Conservation (phyloP, 2,329 filamentous ascomycete genomes). For the Diaporthe sp. region DNA sequence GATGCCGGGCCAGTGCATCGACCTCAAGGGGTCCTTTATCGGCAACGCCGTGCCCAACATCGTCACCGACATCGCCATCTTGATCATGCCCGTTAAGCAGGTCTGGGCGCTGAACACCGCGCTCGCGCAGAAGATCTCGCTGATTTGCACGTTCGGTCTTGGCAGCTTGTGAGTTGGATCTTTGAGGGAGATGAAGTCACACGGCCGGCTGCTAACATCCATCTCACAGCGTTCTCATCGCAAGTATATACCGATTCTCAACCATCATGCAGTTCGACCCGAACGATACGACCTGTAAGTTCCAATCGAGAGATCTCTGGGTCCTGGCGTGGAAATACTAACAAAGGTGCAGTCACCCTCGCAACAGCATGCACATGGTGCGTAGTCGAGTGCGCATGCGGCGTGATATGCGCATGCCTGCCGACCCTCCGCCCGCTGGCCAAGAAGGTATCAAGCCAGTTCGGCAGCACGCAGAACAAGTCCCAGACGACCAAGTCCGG, state of each 20-base stretch:
- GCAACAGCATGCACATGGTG: slow-evolving; percentile 46
- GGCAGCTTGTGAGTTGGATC: slow-evolving; percentile 47
- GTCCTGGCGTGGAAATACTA: background rate
- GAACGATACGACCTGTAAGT: slow-evolving; percentile 39
- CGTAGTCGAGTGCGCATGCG: slow-evolving; percentile 46
- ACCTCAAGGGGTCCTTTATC: slow-evolving; percentile 51
- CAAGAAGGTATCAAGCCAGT: slow-evolving; percentile 31
- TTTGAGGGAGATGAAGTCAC: background rate
- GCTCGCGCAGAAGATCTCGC: slow-evolving; percentile 27
- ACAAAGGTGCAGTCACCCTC: slow-evolving; percentile 39
- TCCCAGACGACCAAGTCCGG: background rate
- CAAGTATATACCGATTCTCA: slow-evolving; percentile 42
- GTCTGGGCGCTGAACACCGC: slow-evolving; percentile 36
- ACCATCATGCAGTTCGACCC: slow-evolving; percentile 44
- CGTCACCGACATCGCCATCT: slow-evolving; percentile 49
- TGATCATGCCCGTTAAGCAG: slow-evolving; percentile 39
- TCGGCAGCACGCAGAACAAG: slow-evolving; percentile 31
- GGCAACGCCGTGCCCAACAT: slow-evolving; percentile 56
- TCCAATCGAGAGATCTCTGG: background rate
- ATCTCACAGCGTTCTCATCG: slow-evolving; percentile 42
- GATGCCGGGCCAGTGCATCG: slow-evolving; percentile 50
- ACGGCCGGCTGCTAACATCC: background rate
- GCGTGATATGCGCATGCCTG: slow-evolving; percentile 54
- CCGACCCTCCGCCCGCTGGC: slow-evolving; percentile 52
- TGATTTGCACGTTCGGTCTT: slow-evolving; percentile 35